Conservation (phyloP, 345 rosid genomes). For the Cardiospermum halicacabum region DNA sequence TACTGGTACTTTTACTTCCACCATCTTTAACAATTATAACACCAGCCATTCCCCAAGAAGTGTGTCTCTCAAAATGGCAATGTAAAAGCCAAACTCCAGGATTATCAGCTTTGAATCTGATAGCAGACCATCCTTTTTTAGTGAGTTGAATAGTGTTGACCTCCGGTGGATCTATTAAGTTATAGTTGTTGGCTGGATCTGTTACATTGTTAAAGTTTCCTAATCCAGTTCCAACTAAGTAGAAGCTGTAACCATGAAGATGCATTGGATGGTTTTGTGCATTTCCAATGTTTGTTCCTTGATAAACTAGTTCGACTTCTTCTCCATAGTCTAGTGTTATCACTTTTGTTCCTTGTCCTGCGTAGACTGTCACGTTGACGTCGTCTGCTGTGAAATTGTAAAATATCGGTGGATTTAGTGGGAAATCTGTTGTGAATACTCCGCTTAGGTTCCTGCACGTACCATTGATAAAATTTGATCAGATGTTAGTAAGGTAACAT, state of each 20-base stretch:
- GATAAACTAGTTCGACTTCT: background rate
- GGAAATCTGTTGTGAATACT: constrained; percentile 18
- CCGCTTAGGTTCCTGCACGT: constrained; percentile 8
- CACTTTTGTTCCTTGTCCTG: background rate
- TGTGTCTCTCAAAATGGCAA: constrained; percentile 39
- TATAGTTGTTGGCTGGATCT: background rate
- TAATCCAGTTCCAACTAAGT: background rate
- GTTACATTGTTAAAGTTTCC: background rate
- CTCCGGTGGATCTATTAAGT: background rate
- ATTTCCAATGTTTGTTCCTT: background rate
- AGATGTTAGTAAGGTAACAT: too few relatives aligned
- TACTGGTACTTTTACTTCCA: background rate
- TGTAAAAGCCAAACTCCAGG: constrained; percentile 36
- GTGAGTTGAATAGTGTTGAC: background rate
- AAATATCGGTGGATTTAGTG: constrained; percentile 15
- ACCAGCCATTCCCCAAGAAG: constrained; percentile 33
- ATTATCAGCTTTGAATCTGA: background rate
- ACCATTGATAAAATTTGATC: background rate
- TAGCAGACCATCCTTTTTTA: background rate
- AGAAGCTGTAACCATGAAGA: background rate
- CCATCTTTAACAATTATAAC: constrained; percentile 32
- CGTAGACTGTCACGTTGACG: background rate
- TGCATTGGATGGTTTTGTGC: background rate
- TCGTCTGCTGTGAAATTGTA: constrained; percentile 19
- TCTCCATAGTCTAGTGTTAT: background rate